phyloP scores from a whole-genome alignment of 768 basidiomycete species.

The Kwoniella botswanensis region DNA sequence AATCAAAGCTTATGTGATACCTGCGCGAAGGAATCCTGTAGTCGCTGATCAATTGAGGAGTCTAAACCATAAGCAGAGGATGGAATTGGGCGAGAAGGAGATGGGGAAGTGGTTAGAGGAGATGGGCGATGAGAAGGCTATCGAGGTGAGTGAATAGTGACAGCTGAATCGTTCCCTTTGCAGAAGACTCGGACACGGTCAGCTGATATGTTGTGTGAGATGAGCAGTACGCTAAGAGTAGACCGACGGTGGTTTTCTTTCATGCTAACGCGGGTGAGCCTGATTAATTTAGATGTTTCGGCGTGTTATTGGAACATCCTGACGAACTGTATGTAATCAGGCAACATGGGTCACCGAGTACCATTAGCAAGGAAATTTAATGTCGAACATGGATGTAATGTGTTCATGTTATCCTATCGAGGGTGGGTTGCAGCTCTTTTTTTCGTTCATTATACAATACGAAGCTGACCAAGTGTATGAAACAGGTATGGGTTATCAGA shows the following conservation, averaged over 20 bases:
- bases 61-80: conserved; percentile 30
- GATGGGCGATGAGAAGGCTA: conserved; percentile 60
- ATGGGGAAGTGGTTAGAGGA: conserved; percentile 54
- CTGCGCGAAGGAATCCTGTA: conserved; percentile 66
- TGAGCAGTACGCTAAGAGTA: conserved; percentile 48
- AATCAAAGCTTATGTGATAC: conserved; percentile 76
- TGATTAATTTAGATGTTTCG: too few relatives aligned
- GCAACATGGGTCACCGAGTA: conserved; percentile 76
- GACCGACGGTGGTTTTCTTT: conserved; percentile 91
- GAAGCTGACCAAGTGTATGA: too few relatives aligned
- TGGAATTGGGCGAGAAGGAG: conserved; percentile 56
- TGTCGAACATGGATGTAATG: conserved; percentile 83
- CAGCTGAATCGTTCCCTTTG: conserved; percentile 53
- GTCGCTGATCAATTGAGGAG: conserved; percentile 26
- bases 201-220: conserved; percentile 3
- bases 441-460: not conserved
- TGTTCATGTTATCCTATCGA: conserved; percentile 90
- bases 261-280: conserved; percentile 69
- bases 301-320: not conserved
- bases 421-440: conserved; percentile 65
- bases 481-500: conserved; percentile 84
- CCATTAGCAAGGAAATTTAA: conserved; percentile 85
- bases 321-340: conserved; percentile 14
- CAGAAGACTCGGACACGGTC: not conserved
- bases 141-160: conserved; percentile 63